Evolutionary conservation across 176 grass and related monocot genomes (phyloP).

Genomic region (Carex myosuroides): DNA sequence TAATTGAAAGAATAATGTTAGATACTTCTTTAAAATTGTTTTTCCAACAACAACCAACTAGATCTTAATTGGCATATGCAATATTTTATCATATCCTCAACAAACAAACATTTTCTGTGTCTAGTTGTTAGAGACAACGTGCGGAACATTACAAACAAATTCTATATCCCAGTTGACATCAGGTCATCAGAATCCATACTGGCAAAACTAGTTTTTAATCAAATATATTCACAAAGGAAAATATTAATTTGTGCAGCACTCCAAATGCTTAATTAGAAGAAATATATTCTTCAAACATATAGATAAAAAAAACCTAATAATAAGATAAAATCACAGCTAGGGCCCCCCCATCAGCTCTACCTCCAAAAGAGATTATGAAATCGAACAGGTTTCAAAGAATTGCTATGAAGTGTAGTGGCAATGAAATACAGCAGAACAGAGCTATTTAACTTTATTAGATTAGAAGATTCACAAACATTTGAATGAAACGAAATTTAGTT

Average conservation of each 20-base stretch:
- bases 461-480: not conserved
- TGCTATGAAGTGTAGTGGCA: too few relatives aligned
- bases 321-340: not conserved
- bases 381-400: too few relatives aligned
- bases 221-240: not conserved
- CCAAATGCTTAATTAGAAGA: too few relatives aligned
- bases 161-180: conserved; percentile 4
- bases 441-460: not conserved
- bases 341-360: too few relatives aligned
- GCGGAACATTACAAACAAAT: not conserved
- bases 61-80: not conserved
- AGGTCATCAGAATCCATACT: too few relatives aligned
- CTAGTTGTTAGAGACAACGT: conserved; percentile 11
- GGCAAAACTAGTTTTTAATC: not conserved
- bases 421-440: not conserved
- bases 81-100: not conserved
- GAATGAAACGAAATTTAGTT: not conserved
- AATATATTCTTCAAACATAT: not conserved
- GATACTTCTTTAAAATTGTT: too few relatives aligned
- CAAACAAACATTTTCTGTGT: not conserved
- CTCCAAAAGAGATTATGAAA: too few relatives aligned
- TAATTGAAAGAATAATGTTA: too few relatives aligned
- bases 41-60: not conserved
- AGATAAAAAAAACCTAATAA: not conserved
- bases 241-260: not conserved